Base-by-base conservation (phyloP, 192 early-diverging fungal genomes). In the Cladochytrium replicatum region DNA sequence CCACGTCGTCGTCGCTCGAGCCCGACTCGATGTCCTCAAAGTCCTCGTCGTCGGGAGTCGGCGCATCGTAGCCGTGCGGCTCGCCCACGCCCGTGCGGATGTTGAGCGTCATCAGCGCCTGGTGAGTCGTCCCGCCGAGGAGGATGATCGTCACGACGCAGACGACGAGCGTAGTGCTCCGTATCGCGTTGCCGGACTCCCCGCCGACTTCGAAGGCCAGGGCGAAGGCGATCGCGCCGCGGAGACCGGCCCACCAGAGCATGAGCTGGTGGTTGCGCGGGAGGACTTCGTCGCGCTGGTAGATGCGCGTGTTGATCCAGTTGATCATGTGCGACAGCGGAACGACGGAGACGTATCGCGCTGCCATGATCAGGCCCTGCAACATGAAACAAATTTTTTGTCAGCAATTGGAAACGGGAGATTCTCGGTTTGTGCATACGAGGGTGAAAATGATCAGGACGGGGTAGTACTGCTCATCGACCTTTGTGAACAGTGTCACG, bases 191-290 rank as follows among this genome's bases (percentile, higher is more conserved):
- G 2, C 73, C 84, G 77, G 85, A 1, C 69, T 69, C 31, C 15
- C 49, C 59, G 19, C 32, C 46, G 32, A 95, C 68, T 54, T 89
- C 82, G 52, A 85, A 87, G 6, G 89, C 83, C 24, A 98, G 71
- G 0, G 95, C 95, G 66, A 96, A 94, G 0, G 95, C 91, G 7
- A 98, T 93, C 3, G 95, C 93, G 4, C 95, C 95, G 29, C 95
- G 86, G 2, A 98, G 69, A 2, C 91, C 89, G 9, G 91, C 84
- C 91, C 91, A 98, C 66, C 89, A 93, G 4, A 98, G 58, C 91
- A 98, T 96, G 9, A 86, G 76, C 60, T 93, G 90, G 60, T 91
- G 82, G 43, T 71, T 68, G 0, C 44, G 41, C 7, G 77, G 77
- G 32, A 79, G 64, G 25, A 50, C 49, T 8, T 44, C 43, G 38